Conservation (phyloP, 495 filamentous ascomycete species). For the Parachaetomium inaequale region DNA sequence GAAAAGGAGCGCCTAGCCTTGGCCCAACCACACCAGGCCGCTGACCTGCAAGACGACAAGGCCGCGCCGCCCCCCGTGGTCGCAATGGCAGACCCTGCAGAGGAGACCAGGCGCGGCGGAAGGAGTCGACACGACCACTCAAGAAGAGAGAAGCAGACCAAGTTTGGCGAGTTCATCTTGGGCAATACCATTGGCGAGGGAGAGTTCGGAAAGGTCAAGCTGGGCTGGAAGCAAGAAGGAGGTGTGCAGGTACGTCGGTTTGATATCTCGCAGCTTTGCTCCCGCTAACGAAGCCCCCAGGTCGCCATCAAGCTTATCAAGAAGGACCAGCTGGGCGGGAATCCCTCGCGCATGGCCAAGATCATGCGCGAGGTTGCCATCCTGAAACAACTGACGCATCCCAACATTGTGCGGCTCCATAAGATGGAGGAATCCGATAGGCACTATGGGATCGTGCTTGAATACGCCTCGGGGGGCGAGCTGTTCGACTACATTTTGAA, state of each 20-base stretch:
- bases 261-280: neutral
- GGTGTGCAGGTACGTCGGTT: constrained; percentile 62
- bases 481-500: constrained; percentile 98
- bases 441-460: constrained; percentile 95
- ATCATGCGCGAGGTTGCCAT: constrained; percentile 97
- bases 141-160: constrained; percentile 67
- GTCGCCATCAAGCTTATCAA: constrained; percentile 99
- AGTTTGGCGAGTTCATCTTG: constrained; percentile 91
- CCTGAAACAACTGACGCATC: constrained; percentile 76
- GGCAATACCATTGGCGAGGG: constrained; percentile 97
- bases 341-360: constrained; percentile 84
- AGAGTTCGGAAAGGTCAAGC: constrained; percentile 97
- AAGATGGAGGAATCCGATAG: constrained; percentile 98
- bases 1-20: constrained; percentile 69
- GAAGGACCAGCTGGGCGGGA: constrained; percentile 78
- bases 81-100: constrained; percentile 53
- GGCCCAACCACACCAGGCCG: constrained; percentile 51
- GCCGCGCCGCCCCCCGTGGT: constrained; percentile 54
- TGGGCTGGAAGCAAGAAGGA: constrained; percentile 97
- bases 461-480: constrained; percentile 96
- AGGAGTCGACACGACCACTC: constrained; percentile 78
- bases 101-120: constrained; percentile 56
- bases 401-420: constrained; percentile 94
- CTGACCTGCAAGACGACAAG: constrained; percentile 42
- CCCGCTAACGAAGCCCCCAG: constrained; percentile 39